Base-by-base conservation (phyloP, 495 filamentous ascomycete genomes). In the Astrocystis sublimbata region DNA sequence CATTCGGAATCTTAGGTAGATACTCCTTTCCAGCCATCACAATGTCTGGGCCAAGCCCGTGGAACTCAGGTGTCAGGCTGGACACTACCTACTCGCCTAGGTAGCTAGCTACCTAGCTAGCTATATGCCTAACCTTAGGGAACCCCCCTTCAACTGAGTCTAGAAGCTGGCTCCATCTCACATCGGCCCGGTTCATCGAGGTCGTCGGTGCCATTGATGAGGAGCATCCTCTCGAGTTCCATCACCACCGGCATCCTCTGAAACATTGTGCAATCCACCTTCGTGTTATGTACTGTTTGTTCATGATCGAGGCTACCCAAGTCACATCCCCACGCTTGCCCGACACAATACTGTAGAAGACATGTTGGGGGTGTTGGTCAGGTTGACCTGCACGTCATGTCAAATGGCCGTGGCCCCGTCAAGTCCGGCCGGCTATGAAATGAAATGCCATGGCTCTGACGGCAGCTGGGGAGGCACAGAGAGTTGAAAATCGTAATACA, bases 131-230 rank as follows among this genome's bases (percentile, higher is more conserved):
- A n/a, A n/a, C n/a, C n/a, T n/a, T n/a, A n/a, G n/a, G n/a, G n/a
- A n/a, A n/a, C n/a, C n/a, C n/a, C n/a, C n/a, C 13, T n/a, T n/a
- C 15, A 45, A 45, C 42, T 23, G 8, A 12, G 15, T 7, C 15
- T 41, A 15, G 36, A 38, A 15, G 36, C 36, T 15, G 12, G 36
- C 41, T 43, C 41, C 41, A 21, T 43, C 41, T 23, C 26, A 10
- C 46, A 51, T 60, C 58, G 58, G 58, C 35, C 58, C 58, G 58
- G 58, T 28, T 60, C 10, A 60, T 60, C 38, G 51, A 51, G 33
- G 8, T 50, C 3, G 6, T 40, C 45, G 33, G 43, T 60, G 43
- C 43, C 15, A 33, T 46, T 58, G 55, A 28, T 36, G 17, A 13
- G 15, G 38, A 17, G 41, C 53, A 28, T n/a, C 26, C 3, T 31